phyloP scores from a whole-genome alignment of 192 early-diverging fungal species.

The Coemansia sp. region DNA sequence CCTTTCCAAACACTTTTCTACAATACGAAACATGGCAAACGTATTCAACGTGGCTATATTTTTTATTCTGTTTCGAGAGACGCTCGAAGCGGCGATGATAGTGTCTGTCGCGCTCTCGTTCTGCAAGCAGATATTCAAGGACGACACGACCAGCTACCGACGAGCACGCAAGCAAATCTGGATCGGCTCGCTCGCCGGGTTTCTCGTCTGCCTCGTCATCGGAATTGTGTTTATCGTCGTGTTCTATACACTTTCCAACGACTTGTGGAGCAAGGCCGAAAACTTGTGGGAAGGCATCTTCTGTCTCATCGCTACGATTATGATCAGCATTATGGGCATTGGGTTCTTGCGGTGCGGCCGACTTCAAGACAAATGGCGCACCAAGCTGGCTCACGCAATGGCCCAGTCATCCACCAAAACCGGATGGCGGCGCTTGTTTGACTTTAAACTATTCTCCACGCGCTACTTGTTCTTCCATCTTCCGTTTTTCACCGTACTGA shows the following conservation, averaged over 20 bases:
- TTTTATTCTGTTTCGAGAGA: conserved; percentile 79
- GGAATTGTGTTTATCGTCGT: conserved; percentile 76
- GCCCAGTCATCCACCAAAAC: conserved; percentile 29
- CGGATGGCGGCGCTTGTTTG: conserved; percentile 32
- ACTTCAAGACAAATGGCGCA: conserved; percentile 78
- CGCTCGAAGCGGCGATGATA: conserved; percentile 84
- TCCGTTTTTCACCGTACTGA: conserved; percentile 80
- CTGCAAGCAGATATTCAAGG: conserved; percentile 63
- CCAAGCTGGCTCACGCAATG: conserved; percentile 59
- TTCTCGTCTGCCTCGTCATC: conserved; percentile 68
- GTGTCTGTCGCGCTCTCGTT: conserved; percentile 84
- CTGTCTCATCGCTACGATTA: conserved; percentile 68
- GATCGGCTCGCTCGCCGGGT: conserved; percentile 69
- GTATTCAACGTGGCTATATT: conserved; percentile 70
- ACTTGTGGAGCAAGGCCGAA: conserved; percentile 67
- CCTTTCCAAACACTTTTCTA: neutral
- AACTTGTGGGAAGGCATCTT: conserved; percentile 85
- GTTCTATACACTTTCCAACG: conserved; percentile 61
- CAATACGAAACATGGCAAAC: conserved; percentile 37
- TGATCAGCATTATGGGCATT: conserved; percentile 81
- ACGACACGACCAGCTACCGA: conserved; percentile 51
- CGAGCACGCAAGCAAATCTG: conserved; percentile 69
- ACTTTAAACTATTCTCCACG: conserved; percentile 49
- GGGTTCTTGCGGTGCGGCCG: conserved; percentile 74
- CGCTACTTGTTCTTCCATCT: conserved; percentile 77